Evolutionary conservation across 371 early-diverging fungal genomes (phyloP).

Genomic region (Syncephalastrum monosporum): DNA sequence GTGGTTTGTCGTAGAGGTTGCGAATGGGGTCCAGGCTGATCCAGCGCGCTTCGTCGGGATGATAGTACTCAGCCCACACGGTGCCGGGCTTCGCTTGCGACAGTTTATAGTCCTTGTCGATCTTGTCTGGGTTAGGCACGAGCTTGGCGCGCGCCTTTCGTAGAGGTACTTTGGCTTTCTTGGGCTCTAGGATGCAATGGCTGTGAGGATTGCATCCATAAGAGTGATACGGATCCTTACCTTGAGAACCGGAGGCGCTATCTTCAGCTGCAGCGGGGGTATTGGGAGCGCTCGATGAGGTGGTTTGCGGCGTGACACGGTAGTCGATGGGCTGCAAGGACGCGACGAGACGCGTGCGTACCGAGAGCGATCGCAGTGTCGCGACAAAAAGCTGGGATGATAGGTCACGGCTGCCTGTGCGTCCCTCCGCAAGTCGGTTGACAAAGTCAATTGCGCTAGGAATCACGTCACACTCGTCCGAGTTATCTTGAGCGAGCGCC

Average conservation of each 20-base stretch:
- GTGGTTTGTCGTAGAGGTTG: slow-evolving; percentile 49
- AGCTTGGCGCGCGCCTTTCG: too few species aligned
- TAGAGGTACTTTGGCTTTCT: too few species aligned
- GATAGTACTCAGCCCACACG: slow-evolving; percentile 67
- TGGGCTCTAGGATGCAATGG: too few species aligned
- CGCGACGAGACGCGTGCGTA: slow-evolving; percentile 59
- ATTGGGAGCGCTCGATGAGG: too few species aligned
- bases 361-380: slow-evolving; percentile 49
- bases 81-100: slow-evolving; percentile 34
- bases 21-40: slow-evolving; percentile 65
- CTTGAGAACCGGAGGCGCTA: background rate
- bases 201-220: too few species aligned
- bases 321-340: slow-evolving; percentile 70
- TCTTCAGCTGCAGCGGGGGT: too few species aligned
- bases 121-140: slow-evolving; percentile 13
- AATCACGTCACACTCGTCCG: slow-evolving; percentile 15
- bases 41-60: slow-evolving; percentile 48
- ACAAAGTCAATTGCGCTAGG: slow-evolving; percentile 20
- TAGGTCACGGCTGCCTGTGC: slow-evolving; percentile 45
- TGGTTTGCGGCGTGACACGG: slow-evolving; percentile 28
- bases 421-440: slow-evolving; percentile 10
- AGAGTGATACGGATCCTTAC: too few species aligned
- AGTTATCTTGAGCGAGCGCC: background rate
- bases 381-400: slow-evolving; percentile 62
- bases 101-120: slow-evolving; percentile 24